Conservation (phyloP, 768 basidiomycete species). For the Lentinula sp. region DNA sequence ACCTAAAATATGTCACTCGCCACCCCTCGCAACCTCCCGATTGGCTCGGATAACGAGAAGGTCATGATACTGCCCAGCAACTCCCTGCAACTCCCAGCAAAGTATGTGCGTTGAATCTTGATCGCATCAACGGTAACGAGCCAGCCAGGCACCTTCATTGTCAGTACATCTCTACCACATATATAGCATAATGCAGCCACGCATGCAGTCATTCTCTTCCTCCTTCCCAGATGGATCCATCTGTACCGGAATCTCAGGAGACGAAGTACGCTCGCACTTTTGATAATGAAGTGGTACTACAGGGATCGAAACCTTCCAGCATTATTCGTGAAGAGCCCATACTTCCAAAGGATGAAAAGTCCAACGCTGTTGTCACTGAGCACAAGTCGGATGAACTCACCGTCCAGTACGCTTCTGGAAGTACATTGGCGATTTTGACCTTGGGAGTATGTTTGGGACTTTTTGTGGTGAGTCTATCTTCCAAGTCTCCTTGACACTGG, state of each 20-base stretch:
- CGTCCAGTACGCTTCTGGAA: conserved; percentile 4
- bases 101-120: no score
- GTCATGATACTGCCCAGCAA: no score
- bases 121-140: no score
- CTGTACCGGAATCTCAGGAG: not conserved
- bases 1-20: no score
- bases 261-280: not conserved
- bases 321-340: not conserved
- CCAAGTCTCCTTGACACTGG: not conserved
- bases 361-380: not conserved
- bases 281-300: not conserved
- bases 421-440: not conserved
- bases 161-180: no score
- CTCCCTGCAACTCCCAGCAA: no score
- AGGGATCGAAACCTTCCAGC: not conserved
- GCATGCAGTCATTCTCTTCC: not conserved
- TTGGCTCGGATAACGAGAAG: no score
- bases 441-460: conserved; percentile 2
- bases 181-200: no score
- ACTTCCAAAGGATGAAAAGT: not conserved
- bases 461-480: not conserved
- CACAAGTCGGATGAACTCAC: not conserved
- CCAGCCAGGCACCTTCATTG: no score
- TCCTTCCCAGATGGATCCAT: not conserved
- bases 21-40: no score